Evolutionary conservation across 192 early-diverging fungal species (phyloP), one percentile per base, ranked within the genome.

Genomic region (Rhizoclosmatium sp.): DNA sequence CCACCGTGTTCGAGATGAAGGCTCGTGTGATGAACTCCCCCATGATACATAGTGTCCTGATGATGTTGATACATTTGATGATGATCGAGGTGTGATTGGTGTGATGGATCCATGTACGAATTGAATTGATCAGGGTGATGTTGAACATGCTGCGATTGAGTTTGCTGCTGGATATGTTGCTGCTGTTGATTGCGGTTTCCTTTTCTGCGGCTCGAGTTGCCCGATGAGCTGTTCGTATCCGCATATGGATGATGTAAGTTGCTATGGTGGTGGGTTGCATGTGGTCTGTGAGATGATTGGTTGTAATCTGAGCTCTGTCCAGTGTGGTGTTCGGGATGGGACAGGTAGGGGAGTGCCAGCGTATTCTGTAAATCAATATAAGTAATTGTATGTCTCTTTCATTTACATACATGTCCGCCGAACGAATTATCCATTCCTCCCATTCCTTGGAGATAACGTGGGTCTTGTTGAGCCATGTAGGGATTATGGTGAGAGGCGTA

Each of bases 271-370:
- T 65, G 65, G 46, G 46, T 49, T 41, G 56, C 40, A n/a, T 75
- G 72, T 3, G 61, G 75, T 47, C 75, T 65, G 45, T 76, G 75
- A 14, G 64, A 67, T 4, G 65, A 65, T 67, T 65, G 75, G 21
- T 46, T 54, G 64, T 67, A 66, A 48, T 76, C 61, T 49, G 40
- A 47, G 16, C 51, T 54, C 0, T 7, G 12, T 69, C 46, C 19
- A 31, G 23, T 39, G 31, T 14, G 31, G 9, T 19, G 67, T 69
- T 71, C 69, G 4, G 9, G 69, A 39, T 56, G 69, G 42, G 4
- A 4, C 69, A 56, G 9, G 69, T 71, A 56, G 31, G 69, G 46
- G 4, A 19, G 7, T 7, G 60, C 21, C 10, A 62, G 60, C 1
- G 9, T 16, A 7, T 54, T 54, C 16, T 16, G 16, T 12, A 54